phyloP scores from a whole-genome alignment of 2,329 filamentous ascomycete genomes.

The Sordariomycetes sp. region DNA sequence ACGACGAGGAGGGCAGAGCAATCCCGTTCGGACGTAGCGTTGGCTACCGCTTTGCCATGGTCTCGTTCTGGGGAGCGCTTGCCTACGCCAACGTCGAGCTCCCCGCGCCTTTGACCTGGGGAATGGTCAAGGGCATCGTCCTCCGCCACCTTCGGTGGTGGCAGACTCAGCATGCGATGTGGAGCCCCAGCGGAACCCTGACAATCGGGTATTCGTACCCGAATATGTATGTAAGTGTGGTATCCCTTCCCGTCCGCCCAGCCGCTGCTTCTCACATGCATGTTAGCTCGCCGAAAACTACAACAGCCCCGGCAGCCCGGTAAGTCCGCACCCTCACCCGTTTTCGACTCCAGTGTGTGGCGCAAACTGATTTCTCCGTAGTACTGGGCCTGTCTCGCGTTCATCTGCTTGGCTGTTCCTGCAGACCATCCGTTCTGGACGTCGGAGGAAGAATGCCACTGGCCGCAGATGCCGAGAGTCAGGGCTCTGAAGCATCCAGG shows the following conservation, averaged over 20 bases:
- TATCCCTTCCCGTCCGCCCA: neutral
- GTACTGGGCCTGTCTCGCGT: conserved; percentile 73
- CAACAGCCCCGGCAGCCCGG: conserved; percentile 61
- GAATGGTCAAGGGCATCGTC: conserved; percentile 67
- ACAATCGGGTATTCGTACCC: conserved; percentile 70
- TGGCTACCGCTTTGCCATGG: conserved; percentile 77
- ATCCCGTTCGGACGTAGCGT: conserved; percentile 71
- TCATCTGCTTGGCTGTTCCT: conserved; percentile 62
- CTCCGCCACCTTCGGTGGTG: conserved; percentile 70
- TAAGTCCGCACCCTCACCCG: conserved; percentile 18
- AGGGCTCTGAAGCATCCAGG: conserved; percentile 56
- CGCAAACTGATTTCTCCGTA: conserved; percentile 20
- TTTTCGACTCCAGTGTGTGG: neutral
- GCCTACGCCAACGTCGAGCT: conserved; percentile 68
- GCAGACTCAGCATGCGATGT: conserved; percentile 65
- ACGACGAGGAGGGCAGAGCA: conserved; percentile 58
- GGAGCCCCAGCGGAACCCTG: conserved; percentile 63
- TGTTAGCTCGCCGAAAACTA: conserved; percentile 66
- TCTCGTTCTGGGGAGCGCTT: conserved; percentile 71
- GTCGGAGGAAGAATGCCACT: conserved; percentile 51
- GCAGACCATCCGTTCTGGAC: conserved; percentile 67
- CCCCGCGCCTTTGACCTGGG: conserved; percentile 63
- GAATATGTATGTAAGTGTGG: conserved; percentile 53
- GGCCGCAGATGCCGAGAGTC: conserved; percentile 42
- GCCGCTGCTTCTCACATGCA: neutral